Conservation (phyloP, 768 basidiomycete genomes). For the Tylopilus felleus region DNA sequence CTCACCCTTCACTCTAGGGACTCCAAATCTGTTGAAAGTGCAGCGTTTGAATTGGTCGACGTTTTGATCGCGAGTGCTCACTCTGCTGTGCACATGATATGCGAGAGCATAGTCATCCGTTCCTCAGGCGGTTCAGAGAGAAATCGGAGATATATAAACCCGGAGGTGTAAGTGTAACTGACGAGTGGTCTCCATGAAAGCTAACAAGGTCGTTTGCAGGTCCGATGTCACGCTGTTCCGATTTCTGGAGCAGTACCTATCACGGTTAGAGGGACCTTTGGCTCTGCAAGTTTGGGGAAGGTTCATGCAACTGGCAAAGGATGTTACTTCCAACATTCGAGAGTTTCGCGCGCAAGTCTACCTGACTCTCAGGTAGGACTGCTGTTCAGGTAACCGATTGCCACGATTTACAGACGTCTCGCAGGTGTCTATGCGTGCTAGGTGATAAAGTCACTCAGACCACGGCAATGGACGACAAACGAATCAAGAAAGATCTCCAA, state of each 20-base stretch:
- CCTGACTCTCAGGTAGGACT: slow-evolving; percentile 62
- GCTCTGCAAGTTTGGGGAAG: slow-evolving; percentile 91
- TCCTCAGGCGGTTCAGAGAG: slow-evolving; percentile 54
- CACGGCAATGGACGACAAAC: slow-evolving; percentile 84
- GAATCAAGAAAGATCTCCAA: slow-evolving; percentile 87
- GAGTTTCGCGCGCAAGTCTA: slow-evolving; percentile 73
- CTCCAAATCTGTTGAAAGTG: slow-evolving; percentile 39
- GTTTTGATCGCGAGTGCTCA: slow-evolving; percentile 81
- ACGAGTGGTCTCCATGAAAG: background rate
- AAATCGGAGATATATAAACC: slow-evolving; percentile 57
- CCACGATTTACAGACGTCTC: slow-evolving; percentile 6
- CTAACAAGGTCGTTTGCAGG: slow-evolving; percentile 39
- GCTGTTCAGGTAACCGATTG: background rate
- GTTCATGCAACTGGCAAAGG: slow-evolving; percentile 74
- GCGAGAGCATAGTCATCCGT: slow-evolving; percentile 73
- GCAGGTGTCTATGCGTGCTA: slow-evolving; percentile 71
- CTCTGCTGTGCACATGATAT: slow-evolving; percentile 82
- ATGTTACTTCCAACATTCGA: slow-evolving; percentile 60
- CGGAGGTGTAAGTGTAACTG: slow-evolving; percentile 54
- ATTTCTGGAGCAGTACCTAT: slow-evolving; percentile 86
- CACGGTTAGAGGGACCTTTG: slow-evolving; percentile 81
- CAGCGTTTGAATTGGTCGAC: slow-evolving; percentile 81
- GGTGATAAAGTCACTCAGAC: slow-evolving; percentile 87
- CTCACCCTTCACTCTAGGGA: slow-evolving; percentile 43
- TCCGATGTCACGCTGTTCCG: slow-evolving; percentile 70